A percentile compares a stretch with the other conserved stretches of the same genome.
Conservation (phyloP, 441 rosid species). For the Pelargonium cotyledonis region DNA sequence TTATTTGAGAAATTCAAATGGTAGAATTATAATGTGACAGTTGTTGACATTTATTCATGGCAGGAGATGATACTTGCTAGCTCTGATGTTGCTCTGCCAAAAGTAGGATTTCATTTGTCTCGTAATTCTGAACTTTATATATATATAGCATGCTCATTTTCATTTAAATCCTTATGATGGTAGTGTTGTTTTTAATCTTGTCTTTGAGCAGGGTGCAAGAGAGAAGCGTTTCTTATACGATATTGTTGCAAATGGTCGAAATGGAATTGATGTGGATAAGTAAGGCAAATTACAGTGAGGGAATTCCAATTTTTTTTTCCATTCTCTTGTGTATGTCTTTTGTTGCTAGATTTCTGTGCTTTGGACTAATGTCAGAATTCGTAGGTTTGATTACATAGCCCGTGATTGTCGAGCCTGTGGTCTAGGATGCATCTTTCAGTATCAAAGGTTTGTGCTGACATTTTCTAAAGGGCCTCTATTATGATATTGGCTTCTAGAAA, state of each 20-base stretch:
- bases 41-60: constrained; percentile 6
- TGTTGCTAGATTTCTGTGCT: not conserved
- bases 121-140: not conserved
- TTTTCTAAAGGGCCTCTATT: not conserved
- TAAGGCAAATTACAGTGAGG: constrained; percentile 22
- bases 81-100: constrained; percentile 30
- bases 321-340: not conserved
- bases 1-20: no score
- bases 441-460: constrained; percentile 42
- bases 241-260: constrained; percentile 94
- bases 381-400: constrained; percentile 83
- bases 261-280: constrained; percentile 95
- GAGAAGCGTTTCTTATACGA: constrained; percentile 84
- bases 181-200: constrained; percentile 6
- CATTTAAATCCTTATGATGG: not conserved
- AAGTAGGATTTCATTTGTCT: constrained; percentile 27
- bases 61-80: constrained; percentile 65
- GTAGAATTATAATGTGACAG: no score
- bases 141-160: not conserved
- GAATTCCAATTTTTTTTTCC: not conserved
- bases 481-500: not conserved
- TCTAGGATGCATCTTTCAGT: constrained; percentile 75
- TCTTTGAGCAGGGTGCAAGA: constrained; percentile 15
- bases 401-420: constrained; percentile 93
- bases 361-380: not conserved